A percentile compares a stretch with the other conserved stretches of the same genome.
These are phyloP conservation scores for Penicillium crustosum DNA, from an alignment of 2,329 filamentous ascomycete species.

Conservation along the genomic window DNA sequence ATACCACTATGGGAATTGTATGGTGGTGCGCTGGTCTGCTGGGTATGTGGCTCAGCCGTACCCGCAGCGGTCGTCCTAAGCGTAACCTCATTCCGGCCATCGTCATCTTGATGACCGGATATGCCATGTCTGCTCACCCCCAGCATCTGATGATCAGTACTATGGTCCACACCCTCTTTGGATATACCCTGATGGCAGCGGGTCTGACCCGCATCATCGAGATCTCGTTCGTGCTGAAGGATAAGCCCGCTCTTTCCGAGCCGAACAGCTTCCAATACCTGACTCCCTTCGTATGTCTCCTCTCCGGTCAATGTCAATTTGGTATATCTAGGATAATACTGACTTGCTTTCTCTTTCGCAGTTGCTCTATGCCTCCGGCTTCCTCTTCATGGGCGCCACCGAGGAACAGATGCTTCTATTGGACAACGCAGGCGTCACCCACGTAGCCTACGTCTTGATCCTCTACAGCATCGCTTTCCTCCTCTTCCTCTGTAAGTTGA, in stretches of 20 bases:
- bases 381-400: constrained; percentile 96
- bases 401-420: constrained; percentile 92
- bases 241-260: constrained; percentile 64
- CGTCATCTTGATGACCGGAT: constrained; percentile 88
- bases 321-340: constrained; percentile 25
- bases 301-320: neutral
- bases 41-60: constrained; percentile 87
- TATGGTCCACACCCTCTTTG: constrained; percentile 85
- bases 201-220: constrained; percentile 84
- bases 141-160: constrained; percentile 81
- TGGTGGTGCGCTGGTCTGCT: constrained; percentile 96
- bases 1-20: constrained; percentile 98
- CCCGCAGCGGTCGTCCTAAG: constrained; percentile 79
- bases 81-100: constrained; percentile 91
- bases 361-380: constrained; percentile 88
- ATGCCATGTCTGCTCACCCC: constrained; percentile 90
- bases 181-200: constrained; percentile 91
- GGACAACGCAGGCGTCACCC: constrained; percentile 71
- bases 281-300: constrained; percentile 64
- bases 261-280: constrained; percentile 72
- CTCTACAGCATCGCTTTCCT: constrained; percentile 88
- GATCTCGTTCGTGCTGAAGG: constrained; percentile 80
- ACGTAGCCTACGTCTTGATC: constrained; percentile 89
- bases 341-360: constrained; percentile 40
- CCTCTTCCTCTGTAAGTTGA: constrained; percentile 72